A percentile compares a stretch with the other conserved stretches of the same genome.
Evolutionary conservation across 2,329 filamentous ascomycete species (phyloP).

Genomic region (Paraphaeosphaeria minitans): DNA sequence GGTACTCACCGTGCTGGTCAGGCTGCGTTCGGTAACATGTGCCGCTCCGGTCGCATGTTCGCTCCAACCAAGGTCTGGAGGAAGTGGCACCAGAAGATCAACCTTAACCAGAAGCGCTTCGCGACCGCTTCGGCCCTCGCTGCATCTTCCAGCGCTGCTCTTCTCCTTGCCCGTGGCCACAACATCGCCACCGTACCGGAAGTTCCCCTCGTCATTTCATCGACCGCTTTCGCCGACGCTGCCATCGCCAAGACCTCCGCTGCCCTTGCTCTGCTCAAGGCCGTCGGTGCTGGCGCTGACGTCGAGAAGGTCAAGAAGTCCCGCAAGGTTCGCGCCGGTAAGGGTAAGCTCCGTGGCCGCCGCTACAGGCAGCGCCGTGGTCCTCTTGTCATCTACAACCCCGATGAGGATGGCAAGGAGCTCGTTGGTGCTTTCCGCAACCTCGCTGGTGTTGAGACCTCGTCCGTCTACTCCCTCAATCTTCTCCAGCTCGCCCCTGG

Average conservation of each 20-base stretch:
- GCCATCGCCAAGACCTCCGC: slow-evolving; percentile 86
- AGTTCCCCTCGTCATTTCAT: slow-evolving; percentile 96
- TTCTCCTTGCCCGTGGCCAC: slow-evolving; percentile 97
- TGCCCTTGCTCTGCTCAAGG: slow-evolving; percentile 85
- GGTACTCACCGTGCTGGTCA: slow-evolving; percentile 99
- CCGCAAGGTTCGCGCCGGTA: slow-evolving; percentile 96
- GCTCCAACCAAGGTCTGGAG: slow-evolving; percentile 99
- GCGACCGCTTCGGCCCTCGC: slow-evolving; percentile 96
- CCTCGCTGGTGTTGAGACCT: slow-evolving; percentile 97
- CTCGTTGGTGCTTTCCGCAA: slow-evolving; percentile 96
- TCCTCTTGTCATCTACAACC: slow-evolving; percentile 96
- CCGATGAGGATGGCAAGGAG: slow-evolving; percentile 92
- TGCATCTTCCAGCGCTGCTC: slow-evolving; percentile 91
- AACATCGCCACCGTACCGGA: slow-evolving; percentile 89
- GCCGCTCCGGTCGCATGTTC: slow-evolving; percentile 99
- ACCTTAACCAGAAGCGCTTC: slow-evolving; percentile 98
- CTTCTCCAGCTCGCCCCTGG: slow-evolving; percentile 98
- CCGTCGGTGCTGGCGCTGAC: slow-evolving; percentile 86
- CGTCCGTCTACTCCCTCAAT: slow-evolving; percentile 90
- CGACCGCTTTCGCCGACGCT: slow-evolving; percentile 79
- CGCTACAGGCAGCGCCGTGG: slow-evolving; percentile 97
- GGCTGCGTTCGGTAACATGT: slow-evolving; percentile 99
- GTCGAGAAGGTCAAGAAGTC: slow-evolving; percentile 95
- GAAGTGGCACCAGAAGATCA: slow-evolving; percentile 99
- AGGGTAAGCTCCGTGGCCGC: slow-evolving; percentile 97